Evolutionary conservation across 495 filamentous ascomycete genomes (phyloP), one percentile per base, ranked within the genome.

Genomic region (Aspergillus sparsus): DNA sequence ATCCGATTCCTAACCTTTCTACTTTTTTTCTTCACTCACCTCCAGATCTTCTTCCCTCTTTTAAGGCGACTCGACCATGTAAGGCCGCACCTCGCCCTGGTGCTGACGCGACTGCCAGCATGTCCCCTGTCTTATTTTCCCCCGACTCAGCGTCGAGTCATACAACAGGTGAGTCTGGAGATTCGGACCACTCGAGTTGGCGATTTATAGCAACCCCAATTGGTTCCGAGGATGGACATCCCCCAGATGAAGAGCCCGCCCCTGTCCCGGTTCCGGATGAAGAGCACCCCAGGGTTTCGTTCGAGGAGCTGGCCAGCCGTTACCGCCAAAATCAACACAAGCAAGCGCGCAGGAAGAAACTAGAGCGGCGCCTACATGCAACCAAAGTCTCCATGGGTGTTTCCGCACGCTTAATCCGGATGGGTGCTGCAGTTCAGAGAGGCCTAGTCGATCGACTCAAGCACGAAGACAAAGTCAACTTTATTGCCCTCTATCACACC

Each of bases 391-490:
- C 88, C 18, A 90, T 88, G 54, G 91, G 89, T 13, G 80, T 94
- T 41, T 92, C 87, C 51, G 85, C 91, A 62, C 89, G 93, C 55
- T 80, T 95, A 69, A 82, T 88, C 72, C 85, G 90, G 59, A 87
- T 87, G 61, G 89, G 89, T 55, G 86, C 89, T 65, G 84, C 89
- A 45, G 85, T 89, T 53, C 87, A 94, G 73, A 83, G 88, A 15
- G 90, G 89, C 62, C 78, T 98, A 67, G 90, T 94, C 63, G 93
- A 98, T 67, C 84, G 85, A 68, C 91, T 96, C 73, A 89, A 89
- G 65, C 86, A 88, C 49, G 93, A 96, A 70, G 91, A 97, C 73
- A 96, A 94, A 77, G 86, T 86, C 66, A 87, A 82, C 64, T 98
- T 98, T 76, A 89, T 88, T 55, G 84, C 83, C 67, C 78, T 97